Evolutionary conservation across 2,329 filamentous ascomycete species (phyloP).

Genomic region (Ceratocystis destructans): DNA sequence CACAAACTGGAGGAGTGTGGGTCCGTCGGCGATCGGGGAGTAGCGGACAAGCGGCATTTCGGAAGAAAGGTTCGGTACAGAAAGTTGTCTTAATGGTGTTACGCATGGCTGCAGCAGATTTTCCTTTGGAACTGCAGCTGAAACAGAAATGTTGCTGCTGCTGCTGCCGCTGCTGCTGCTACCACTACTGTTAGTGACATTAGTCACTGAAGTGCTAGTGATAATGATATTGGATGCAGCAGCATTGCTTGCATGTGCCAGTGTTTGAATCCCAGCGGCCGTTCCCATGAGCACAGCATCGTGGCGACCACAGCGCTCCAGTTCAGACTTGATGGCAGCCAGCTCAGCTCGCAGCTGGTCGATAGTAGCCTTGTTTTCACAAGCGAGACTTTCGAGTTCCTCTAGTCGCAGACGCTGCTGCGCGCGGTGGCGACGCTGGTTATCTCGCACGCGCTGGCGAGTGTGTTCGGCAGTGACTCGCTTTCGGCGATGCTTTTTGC

Average conservation of each 20-base stretch:
- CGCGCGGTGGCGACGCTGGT: constrained; percentile 38
- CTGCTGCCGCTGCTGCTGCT: no score
- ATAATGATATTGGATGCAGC: neutral
- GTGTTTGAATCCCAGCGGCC: neutral
- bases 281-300: neutral
- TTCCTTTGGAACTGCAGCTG: neutral
- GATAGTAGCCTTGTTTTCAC: constrained; percentile 11
- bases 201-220: neutral
- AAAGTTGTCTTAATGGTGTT: neutral
- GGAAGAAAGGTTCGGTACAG: neutral
- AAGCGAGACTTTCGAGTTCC: constrained; percentile 20
- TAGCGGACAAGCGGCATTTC: neutral
- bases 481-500: constrained; percentile 15
- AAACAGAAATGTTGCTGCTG: neutral
- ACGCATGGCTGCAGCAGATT: neutral
- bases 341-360: constrained; percentile 2
- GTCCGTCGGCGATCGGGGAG: neutral
- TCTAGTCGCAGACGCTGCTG: constrained; percentile 30
- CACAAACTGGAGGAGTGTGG: neutral
- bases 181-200: neutral
- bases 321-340: constrained; percentile 4
- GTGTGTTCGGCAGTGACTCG: constrained; percentile 24
- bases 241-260: no score
- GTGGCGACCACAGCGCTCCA: constrained; percentile 12
- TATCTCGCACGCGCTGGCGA: constrained; percentile 33